Evolutionary conservation across 805 yeast species (phyloP), one percentile per base, ranked within the genome.

Genomic region (Candida vartiovaarae): DNA sequence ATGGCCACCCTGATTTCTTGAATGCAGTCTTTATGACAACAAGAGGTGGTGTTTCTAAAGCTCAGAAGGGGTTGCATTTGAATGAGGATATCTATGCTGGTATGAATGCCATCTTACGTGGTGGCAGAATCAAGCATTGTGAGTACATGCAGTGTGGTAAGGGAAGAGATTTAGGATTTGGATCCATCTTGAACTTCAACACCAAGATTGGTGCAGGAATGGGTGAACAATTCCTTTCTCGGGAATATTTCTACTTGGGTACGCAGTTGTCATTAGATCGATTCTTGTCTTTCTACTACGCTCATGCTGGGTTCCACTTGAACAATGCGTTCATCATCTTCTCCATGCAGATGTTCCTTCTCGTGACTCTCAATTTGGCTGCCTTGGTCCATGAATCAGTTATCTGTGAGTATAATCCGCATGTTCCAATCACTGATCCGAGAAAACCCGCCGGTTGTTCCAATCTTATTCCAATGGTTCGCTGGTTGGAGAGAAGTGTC

Each of bases 41-140:
- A 2, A 70, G 95, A 64, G 95, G 95, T 30, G 95, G 95, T 44
- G 88, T 84, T 26, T 84, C 93, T 1, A 85, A 85, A 60, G 89
- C 91, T 8, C 93, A 85, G 58, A 80, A 80, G 54, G 91, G 93
- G 6, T 68, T 85, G 47, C 93, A 85, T 61, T 70, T 85, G 60
- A 85, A 85, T 61, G 95, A 85, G 62, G 95, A 85, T 65, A 84
- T 85, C 40, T 85, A 84, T 62, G 93, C 93, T 25, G 95, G 93
- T 43, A 85, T 85, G 80, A 84, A 75, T 60, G 91, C 89, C 3
- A 57, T 82, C 43, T 63, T 82, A 51, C 72, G 93, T 53, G 93
- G 93, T 36, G 95, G 93, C n/a, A 66, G 86, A 52, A 84, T 85
- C 52, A 82, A 83, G 56, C 93, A 85, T 56, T 81, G 87, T 60